phyloP scores from a whole-genome alignment of 805 yeast genomes.

The Metschnikowia santaceciliae region DNA sequence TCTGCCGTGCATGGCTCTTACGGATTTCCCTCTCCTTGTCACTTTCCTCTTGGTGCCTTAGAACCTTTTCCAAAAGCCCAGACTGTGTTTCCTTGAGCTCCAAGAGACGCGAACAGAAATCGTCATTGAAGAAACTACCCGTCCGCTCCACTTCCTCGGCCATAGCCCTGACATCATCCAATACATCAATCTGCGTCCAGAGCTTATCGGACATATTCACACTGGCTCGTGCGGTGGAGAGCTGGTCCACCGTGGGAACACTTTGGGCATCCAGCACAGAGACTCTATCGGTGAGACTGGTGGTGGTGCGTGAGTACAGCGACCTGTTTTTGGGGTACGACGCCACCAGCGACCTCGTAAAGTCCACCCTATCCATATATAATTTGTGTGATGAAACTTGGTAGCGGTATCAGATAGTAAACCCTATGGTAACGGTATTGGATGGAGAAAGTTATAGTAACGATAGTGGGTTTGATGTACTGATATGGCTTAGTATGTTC shows the following conservation, averaged over 20 bases:
- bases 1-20: conserved; percentile 10
- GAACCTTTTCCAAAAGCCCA: conserved; percentile 31
- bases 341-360: conserved; percentile 9
- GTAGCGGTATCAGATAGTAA: too few species aligned
- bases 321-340: conserved; percentile 2
- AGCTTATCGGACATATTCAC: conserved; percentile 69
- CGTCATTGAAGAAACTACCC: conserved; percentile 48
- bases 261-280: conserved; percentile 15
- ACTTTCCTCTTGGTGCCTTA: conserved; percentile 22
- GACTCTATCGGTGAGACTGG: conserved; percentile 17
- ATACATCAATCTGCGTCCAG: conserved; percentile 84
- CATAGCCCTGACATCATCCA: conserved; percentile 71
- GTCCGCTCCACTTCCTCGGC: conserved; percentile 42
- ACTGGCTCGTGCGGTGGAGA: conserved; percentile 53
- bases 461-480: too few species aligned
- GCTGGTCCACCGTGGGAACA: conserved; percentile 39
- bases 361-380: not conserved
- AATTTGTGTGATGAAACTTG: too few species aligned
- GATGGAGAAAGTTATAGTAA: too few species aligned
- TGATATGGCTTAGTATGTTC: too few species aligned
- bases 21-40: conserved; percentile 16
- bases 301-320: conserved; percentile 17
- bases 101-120: conserved; percentile 49
- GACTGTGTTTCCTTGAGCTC: conserved; percentile 55
- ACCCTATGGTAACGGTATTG: too few species aligned